Conservation (phyloP, 192 early-diverging fungal genomes). For the Chytriomyces sp. region DNA sequence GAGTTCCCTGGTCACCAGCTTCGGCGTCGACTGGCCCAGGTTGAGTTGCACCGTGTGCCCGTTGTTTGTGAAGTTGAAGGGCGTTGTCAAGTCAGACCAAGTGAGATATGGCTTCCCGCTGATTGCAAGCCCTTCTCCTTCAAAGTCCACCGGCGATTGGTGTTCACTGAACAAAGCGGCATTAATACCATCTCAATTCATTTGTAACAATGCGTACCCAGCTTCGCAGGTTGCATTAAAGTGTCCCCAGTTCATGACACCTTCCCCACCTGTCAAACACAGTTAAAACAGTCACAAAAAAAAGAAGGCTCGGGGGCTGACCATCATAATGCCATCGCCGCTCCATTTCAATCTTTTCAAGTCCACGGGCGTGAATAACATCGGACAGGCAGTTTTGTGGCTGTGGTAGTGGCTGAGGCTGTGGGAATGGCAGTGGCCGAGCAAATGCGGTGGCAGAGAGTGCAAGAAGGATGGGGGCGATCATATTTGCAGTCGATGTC, state of each 20-base stretch:
- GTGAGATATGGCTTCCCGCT: neutral
- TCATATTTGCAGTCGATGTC: too few relatives aligned
- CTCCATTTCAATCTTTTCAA: constrained; percentile 7
- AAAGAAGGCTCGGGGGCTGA: too few relatives aligned
- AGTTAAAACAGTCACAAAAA: too few relatives aligned
- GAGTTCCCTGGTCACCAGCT: constrained; percentile 5
- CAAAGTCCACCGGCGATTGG: constrained; percentile 65
- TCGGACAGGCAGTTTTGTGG: constrained; percentile 16
- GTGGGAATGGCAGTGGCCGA: too few relatives aligned
- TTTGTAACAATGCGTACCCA: neutral
- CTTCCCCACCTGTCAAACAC: neutral
- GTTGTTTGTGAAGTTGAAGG: constrained; percentile 39
- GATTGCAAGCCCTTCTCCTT: constrained; percentile 2
- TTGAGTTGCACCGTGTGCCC: constrained; percentile 48
- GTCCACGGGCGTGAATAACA: constrained; percentile 5
- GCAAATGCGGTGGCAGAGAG: too few relatives aligned
- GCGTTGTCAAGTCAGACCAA: neutral
- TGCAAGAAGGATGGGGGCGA: too few relatives aligned
- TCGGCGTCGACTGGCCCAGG: neutral
- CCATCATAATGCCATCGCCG: constrained; percentile 11
- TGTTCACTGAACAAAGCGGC: neutral
- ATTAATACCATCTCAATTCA: neutral
- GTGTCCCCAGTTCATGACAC: neutral
- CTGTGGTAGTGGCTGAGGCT: too few relatives aligned
- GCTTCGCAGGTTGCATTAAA: neutral